Evolutionary conservation across 2,329 filamentous ascomycete genomes (phyloP).

Genomic region (Fusarium torulosum): DNA sequence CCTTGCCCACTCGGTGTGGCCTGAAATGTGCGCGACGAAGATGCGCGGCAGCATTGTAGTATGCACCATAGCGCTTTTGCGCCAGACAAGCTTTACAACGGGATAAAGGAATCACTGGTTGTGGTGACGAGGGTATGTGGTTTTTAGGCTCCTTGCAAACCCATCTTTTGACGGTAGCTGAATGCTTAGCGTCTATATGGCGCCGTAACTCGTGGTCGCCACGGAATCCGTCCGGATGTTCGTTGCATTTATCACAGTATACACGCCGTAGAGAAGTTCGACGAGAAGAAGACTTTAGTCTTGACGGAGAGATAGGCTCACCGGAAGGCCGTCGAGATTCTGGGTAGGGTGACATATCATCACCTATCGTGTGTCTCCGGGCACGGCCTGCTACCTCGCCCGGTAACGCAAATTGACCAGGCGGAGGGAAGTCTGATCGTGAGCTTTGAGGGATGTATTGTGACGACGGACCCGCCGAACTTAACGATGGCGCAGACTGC

Average conservation of each 20-base stretch:
- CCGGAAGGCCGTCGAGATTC: conserved; percentile 52
- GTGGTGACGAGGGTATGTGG: conserved; percentile 54
- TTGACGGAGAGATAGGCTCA: conserved; percentile 57
- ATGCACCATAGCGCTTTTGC: conserved; percentile 69
- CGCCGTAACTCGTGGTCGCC: conserved; percentile 87
- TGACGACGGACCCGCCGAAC: conserved; percentile 25
- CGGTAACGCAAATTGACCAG: conserved; percentile 27
- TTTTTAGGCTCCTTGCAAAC: conserved; percentile 66
- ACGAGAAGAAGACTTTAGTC: conserved; percentile 60
- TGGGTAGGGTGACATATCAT: conserved; percentile 39
- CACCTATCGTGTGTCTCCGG: conserved; percentile 45
- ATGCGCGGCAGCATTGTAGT: conserved; percentile 71
- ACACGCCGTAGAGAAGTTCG: conserved; percentile 75
- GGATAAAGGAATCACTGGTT: conserved; percentile 64
- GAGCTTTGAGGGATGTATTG: conserved; percentile 29
- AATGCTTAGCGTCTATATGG: conserved; percentile 72
- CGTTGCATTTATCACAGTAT: conserved; percentile 81
- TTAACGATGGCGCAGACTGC: conserved; percentile 24
- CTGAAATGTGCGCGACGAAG: conserved; percentile 69
- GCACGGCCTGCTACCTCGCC: conserved; percentile 34
- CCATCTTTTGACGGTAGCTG: conserved; percentile 67
- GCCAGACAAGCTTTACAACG: conserved; percentile 69
- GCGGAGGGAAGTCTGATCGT: conserved; percentile 30
- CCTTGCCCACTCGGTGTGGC: conserved; percentile 67
- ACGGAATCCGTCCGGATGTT: conserved; percentile 87